Percentiles rank a stretch among this genome's conserved stretches.
These are phyloP conservation scores for Saccharum hybrid DNA, from an alignment of 202 grass and related monocot species.

Conservation along the genomic window DNA sequence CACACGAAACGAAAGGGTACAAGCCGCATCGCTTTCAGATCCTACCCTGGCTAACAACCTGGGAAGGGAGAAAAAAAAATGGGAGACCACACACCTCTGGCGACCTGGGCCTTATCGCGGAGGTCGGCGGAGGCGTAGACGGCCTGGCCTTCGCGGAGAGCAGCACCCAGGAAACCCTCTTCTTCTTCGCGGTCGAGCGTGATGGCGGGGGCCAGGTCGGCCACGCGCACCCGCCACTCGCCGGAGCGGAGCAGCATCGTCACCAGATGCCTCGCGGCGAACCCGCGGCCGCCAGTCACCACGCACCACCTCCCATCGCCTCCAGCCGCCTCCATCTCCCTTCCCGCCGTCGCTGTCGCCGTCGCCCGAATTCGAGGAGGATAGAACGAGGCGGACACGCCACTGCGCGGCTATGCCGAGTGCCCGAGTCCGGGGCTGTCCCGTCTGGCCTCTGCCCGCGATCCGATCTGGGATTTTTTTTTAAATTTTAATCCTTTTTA, in stretches of 20 bases:
- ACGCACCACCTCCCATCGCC: slow-evolving; percentile 65
- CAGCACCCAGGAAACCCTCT: slow-evolving; percentile 62
- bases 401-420: background rate
- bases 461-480: slow-evolving; percentile 16
- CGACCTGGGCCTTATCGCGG: slow-evolving; percentile 75
- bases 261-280: slow-evolving; percentile 82
- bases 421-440: too few relatives aligned
- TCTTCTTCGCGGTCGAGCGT: slow-evolving; percentile 70
- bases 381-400: background rate
- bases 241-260: slow-evolving; percentile 75
- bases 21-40: background rate
- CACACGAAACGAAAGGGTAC: background rate
- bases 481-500: too few relatives aligned
- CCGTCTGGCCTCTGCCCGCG: too few relatives aligned
- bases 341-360: background rate
- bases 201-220: slow-evolving; percentile 70
- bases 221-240: slow-evolving; percentile 77
- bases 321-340: slow-evolving; percentile 42
- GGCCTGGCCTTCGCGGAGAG: slow-evolving; percentile 66
- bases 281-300: slow-evolving; percentile 87
- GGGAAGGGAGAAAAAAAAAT: background rate
- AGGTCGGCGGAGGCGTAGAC: slow-evolving; percentile 78
- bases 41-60: slow-evolving; percentile 26
- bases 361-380: slow-evolving; percentile 26
- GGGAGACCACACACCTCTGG: slow-evolving; percentile 55